Base-by-base conservation (phyloP, 2,329 filamentous ascomycete species). In the Fusarium udum region DNA sequence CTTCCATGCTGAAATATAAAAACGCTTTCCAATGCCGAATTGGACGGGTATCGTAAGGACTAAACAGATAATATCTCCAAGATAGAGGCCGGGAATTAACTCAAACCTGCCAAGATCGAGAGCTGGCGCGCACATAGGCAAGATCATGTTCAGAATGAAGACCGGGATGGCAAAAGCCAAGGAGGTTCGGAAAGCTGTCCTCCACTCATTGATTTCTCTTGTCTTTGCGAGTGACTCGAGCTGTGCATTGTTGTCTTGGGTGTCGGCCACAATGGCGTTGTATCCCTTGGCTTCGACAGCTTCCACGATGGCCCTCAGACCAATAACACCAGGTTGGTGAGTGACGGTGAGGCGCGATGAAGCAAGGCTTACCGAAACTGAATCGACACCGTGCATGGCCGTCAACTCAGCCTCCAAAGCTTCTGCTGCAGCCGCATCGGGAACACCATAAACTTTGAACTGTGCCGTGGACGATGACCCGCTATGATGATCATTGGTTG, bases 221-320 rank as follows among this genome's bases (percentile, higher is more conserved):
- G 96, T 98, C 84, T 99, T 99, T 14, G 96, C 93, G 6, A 99
- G 87, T 3, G 96, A 98, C 81, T 98, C 95, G 5, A 99, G 88
- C 80, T 99, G 96, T 3, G 96, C 95, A 79, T 97, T 97, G 81
- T 97, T 98, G 83, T 99, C 96, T 77, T 98, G 94, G 60, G 91
- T 92, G 74, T 98, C 95, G 2, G 95, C 92, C 16, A 98, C 89
- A 6, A 99, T 85, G 3, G 95, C 96, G 80, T 98, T 97, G 81
- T 93, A 94, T 4, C 95, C 95, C 26, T 90, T 86, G n/a, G 87
- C 86, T 82, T 99, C 95, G 48, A 98, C 90, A 1, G 89, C 84
- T 77, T 95, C 94, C 13, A 98, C 95, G 39, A 98, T 88, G 8
- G 89, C 90, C 48, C 96, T 91, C 28, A 99, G 88, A 6, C 96